Base-by-base conservation (phyloP, 345 rosid genomes). In the Pistacia vera region DNA sequence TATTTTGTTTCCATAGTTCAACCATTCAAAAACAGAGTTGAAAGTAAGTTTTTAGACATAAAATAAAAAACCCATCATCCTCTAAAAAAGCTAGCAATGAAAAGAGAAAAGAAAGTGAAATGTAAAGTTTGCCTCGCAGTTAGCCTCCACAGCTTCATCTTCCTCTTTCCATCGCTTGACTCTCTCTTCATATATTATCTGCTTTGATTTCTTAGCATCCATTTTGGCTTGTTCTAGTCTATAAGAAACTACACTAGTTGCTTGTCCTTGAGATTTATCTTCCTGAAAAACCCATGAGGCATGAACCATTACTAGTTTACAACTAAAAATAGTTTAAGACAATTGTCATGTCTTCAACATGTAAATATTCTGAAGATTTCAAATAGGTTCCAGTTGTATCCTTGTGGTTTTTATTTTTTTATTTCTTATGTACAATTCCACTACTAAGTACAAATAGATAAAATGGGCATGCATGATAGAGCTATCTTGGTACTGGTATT, bases 121-220 rank as follows among this genome's bases (percentile, higher is more conserved):
- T 44, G 7, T 61, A 63, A 68, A 12, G 38, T 69, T 79, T 74
- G 82, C 98, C 94, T 92, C 88, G 88, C 87, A 89, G 80, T 85
- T 85, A 77, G 93, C 95, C 79, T 92, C 93, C 75, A 82, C 78
- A 46, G 89, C 88, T 85, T 82, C 75, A 56, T 89, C 90, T 84
- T 92, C 92, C 72, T 86, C 92, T 78, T 86, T 89, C 93, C 86
- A 79, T 80, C 81, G 82, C 77, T 81, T 87, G 64, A 66, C 68
- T 66, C 76, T 71, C 71, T 88, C 90, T 59, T 87, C 87, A 77
- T 81, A 84, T 20, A 80, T 81, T 25, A 82, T 76, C 76, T 67
- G 70, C 75, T 85, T 85, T 58, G 81, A 84, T 76, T 82, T 84
- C 76, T 79, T 68, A 30, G 84, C 78, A 75, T 78, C 91, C 66